These are phyloP conservation scores for Alternaria novae-zelandiae DNA, from an alignment of 2,329 filamentous ascomycete genomes.

Conservation along the genomic window DNA sequence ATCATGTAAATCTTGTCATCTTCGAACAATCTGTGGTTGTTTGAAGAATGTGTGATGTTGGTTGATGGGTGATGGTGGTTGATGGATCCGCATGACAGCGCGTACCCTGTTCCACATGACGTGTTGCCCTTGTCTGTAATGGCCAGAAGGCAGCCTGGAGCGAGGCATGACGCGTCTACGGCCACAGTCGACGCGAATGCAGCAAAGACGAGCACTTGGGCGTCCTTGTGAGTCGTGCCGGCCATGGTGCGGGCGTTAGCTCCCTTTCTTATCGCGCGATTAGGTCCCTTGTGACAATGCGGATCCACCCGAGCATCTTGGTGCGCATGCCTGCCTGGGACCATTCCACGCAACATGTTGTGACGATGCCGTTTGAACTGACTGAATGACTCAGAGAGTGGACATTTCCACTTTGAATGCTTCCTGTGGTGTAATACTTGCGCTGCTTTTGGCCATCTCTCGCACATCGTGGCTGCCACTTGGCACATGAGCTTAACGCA, in stretches of 20 bases:
- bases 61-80: background rate
- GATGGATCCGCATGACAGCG: conserved; percentile 18
- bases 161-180: background rate
- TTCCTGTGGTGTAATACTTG: background rate
- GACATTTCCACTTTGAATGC: background rate
- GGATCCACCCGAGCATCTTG: conserved; percentile 22
- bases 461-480: conserved; percentile 30
- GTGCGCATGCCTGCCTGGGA: conserved; percentile 19
- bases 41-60: background rate
- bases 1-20: background rate
- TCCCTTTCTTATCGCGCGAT: conserved; percentile 24
- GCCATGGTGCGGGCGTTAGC: conserved; percentile 15
- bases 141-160: background rate
- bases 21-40: background rate
- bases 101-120: conserved; percentile 30
- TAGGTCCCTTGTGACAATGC: conserved; percentile 19
- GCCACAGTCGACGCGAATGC: background rate
- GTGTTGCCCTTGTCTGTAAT: conserved; percentile 9
- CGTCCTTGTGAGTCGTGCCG: background rate
- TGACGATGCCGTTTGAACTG: background rate
- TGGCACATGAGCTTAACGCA: conserved; percentile 31
- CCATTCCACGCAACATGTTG: background rate
- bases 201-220: background rate
- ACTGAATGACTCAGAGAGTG: background rate
- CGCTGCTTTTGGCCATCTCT: conserved; percentile 4